These are phyloP conservation scores for Cinnamomum chago DNA, from an alignment of 164 flowering plant species.

Conservation along the genomic window DNA sequence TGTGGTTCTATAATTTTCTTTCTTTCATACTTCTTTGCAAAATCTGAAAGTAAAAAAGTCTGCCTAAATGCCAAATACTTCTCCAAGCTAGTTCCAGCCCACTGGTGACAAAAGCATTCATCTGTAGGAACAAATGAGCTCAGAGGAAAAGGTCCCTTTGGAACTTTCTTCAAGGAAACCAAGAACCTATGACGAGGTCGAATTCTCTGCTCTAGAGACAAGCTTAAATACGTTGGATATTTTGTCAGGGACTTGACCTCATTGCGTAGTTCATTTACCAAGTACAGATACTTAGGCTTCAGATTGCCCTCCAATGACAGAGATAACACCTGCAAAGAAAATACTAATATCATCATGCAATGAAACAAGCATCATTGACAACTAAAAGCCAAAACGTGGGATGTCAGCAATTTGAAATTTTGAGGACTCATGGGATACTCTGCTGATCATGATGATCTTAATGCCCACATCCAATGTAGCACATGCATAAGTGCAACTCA, in stretches of 20 bases:
- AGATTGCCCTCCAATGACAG: constrained; percentile 85
- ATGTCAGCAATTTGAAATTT: not conserved
- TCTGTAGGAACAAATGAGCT: constrained; percentile 88
- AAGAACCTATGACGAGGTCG: constrained; percentile 93
- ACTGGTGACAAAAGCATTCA: constrained; percentile 84
- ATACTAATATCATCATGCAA: not conserved
- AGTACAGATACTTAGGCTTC: constrained; percentile 81
- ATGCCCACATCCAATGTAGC: not conserved
- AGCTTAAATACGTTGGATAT: constrained; percentile 87
- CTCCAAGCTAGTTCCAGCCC: constrained; percentile 90
- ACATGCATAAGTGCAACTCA: not conserved
- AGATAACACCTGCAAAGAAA: constrained; percentile 67
- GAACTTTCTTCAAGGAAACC: constrained; percentile 83
- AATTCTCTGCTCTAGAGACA: constrained; percentile 90
- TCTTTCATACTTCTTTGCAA: constrained; percentile 70
- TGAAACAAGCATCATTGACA: not conserved
- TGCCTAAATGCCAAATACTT: constrained; percentile 80
- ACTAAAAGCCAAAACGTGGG: not conserved
- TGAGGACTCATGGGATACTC: not conserved
- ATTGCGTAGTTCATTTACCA: constrained; percentile 78
- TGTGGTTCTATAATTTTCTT: not conserved
- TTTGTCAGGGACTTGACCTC: constrained; percentile 81
- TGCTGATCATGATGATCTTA: not conserved
- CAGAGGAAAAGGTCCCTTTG: constrained; percentile 92
- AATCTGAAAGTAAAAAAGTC: constrained; percentile 58